These are phyloP conservation scores for Boletus patriciae DNA, from an alignment of 768 basidiomycete genomes.

Conservation along the genomic window DNA sequence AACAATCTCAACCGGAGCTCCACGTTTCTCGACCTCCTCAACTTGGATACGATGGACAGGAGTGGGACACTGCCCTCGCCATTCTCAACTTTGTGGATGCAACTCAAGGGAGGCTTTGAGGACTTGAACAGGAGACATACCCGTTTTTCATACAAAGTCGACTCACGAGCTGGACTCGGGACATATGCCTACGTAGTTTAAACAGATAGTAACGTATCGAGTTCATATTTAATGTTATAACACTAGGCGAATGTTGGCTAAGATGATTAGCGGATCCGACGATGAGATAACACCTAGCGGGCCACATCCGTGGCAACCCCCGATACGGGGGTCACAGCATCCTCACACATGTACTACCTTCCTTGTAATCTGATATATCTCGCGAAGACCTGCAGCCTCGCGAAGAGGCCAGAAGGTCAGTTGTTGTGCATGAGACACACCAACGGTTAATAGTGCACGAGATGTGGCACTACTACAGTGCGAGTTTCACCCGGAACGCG, in stretches of 20 bases:
- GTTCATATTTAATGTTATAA: neutral
- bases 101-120: neutral
- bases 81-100: conserved; percentile 22
- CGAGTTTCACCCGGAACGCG: too few relatives aligned
- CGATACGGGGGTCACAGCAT: too few relatives aligned
- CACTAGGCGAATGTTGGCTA: neutral
- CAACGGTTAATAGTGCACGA: too few relatives aligned
- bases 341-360: too few relatives aligned
- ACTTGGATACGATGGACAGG: conserved; percentile 17
- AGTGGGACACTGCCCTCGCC: conserved; percentile 34
- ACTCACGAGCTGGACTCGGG: conserved; percentile 15
- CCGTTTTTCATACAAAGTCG: neutral
- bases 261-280: neutral
- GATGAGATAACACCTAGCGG: too few relatives aligned
- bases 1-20: conserved; percentile 14
- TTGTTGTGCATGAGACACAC: too few relatives aligned
- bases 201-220: neutral
- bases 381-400: too few relatives aligned
- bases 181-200: neutral
- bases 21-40: conserved; percentile 6
- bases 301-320: too few relatives aligned
- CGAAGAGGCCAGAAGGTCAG: too few relatives aligned
- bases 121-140: neutral
- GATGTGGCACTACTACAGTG: too few relatives aligned
- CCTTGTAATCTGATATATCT: too few relatives aligned